Evolutionary conservation across 2,329 filamentous ascomycete genomes (phyloP).

Genomic region (Xylaria sp.): DNA sequence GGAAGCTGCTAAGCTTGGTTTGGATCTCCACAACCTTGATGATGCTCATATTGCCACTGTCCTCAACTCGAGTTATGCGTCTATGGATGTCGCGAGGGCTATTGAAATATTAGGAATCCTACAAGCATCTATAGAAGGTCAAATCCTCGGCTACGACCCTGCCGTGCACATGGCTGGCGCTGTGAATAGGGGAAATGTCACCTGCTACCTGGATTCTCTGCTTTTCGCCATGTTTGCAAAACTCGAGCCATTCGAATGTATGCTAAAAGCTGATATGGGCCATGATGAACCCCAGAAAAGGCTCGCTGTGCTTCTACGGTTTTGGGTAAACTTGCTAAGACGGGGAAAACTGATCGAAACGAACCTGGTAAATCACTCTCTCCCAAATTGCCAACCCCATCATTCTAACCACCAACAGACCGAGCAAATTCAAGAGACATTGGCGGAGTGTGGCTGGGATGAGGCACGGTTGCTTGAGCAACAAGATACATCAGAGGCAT

Average conservation of each 20-base stretch:
- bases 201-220: constrained; percentile 92
- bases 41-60: constrained; percentile 63
- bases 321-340: constrained; percentile 94
- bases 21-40: constrained; percentile 49
- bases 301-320: constrained; percentile 76
- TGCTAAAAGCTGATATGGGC: constrained; percentile 76
- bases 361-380: constrained; percentile 69
- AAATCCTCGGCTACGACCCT: constrained; percentile 76
- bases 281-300: constrained; percentile 73
- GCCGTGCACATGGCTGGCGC: constrained; percentile 78
- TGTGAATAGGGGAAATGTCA: constrained; percentile 82
- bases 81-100: constrained; percentile 74
- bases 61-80: constrained; percentile 67
- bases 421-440: constrained; percentile 77
- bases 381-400: neutral
- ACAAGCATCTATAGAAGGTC: constrained; percentile 80
- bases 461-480: constrained; percentile 80
- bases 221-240: constrained; percentile 96
- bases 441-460: constrained; percentile 87
- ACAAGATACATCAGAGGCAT: constrained; percentile 95
- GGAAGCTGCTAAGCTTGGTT: constrained; percentile 47
- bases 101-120: constrained; percentile 78
- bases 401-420: constrained; percentile 60
- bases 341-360: constrained; percentile 83
- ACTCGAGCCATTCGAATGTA: constrained; percentile 88